Percentiles rank a stretch among this genome's conserved stretches.
phyloP scores from a whole-genome alignment of 805 yeast genomes.

The Alloascoidea africana region DNA sequence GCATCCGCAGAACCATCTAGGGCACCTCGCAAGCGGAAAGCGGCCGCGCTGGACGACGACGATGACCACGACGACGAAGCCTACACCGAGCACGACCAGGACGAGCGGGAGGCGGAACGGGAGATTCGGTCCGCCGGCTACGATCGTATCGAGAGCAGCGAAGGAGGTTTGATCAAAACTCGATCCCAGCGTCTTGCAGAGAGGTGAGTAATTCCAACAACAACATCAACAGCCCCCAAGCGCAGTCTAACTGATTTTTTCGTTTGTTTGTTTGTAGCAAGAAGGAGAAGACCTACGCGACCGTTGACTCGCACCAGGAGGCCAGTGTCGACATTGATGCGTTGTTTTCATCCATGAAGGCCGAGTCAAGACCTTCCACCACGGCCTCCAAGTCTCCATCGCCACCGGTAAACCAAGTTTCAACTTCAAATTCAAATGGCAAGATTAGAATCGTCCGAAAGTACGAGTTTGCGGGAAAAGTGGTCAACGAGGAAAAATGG shows the following conservation, averaged over 20 bases:
- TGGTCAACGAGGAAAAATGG: constrained; percentile 58
- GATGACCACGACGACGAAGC: constrained; percentile 23
- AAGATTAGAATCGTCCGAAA: constrained; percentile 58
- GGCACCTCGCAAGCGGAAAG: constrained; percentile 10
- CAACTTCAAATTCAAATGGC: constrained; percentile 17
- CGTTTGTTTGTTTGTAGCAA: not conserved
- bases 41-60: constrained; percentile 16
- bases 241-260: constrained; percentile 7
- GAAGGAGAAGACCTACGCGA: constrained; percentile 17
- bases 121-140: constrained; percentile 23
- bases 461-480: constrained; percentile 83
- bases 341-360: constrained; percentile 40
- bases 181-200: constrained; percentile 44
- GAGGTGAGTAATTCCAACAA: constrained; percentile 6
- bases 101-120: constrained; percentile 9
- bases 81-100: constrained; percentile 19
- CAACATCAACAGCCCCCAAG: no score
- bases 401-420: not conserved
- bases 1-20: constrained; percentile 19
- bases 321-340: constrained; percentile 30
- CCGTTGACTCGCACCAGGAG: constrained; percentile 12
- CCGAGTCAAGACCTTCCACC: constrained; percentile 9
- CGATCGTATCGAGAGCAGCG: constrained; percentile 34
- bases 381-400: not conserved
- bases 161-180: constrained; percentile 57